These are phyloP conservation scores for Backusella westeae DNA, from an alignment of 192 early-diverging fungal species.

Conservation along the genomic window DNA sequence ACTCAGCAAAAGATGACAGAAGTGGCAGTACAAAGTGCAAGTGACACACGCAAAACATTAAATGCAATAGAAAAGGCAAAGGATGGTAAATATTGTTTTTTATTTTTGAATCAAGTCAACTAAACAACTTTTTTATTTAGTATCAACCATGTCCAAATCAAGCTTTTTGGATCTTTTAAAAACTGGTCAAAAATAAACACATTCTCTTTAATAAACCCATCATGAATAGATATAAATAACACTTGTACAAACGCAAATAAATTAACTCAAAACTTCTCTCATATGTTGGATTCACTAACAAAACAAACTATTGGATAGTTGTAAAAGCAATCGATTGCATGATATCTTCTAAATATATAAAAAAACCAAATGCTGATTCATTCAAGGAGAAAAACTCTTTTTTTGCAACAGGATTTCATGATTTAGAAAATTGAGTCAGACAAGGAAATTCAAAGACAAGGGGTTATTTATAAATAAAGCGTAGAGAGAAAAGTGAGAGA, in stretches of 20 bases:
- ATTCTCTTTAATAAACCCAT: background rate
- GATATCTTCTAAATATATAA: background rate
- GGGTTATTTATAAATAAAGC: too few relatives aligned
- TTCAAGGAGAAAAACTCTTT: too few relatives aligned
- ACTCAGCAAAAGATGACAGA: constrained; percentile 81
- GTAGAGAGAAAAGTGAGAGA: too few relatives aligned
- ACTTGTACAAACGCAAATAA: background rate
- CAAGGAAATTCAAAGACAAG: too few relatives aligned
- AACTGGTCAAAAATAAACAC: constrained; percentile 38
- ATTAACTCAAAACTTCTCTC: background rate
- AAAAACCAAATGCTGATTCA: too few relatives aligned
- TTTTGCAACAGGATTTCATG: too few relatives aligned
- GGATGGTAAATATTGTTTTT: constrained; percentile 18
- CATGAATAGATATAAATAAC: background rate
- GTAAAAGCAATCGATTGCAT: background rate
- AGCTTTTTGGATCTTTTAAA: constrained; percentile 76
- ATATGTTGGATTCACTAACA: background rate
- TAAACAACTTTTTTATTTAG: constrained; percentile 27
- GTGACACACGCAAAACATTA: constrained; percentile 41
- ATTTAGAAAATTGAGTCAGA: too few relatives aligned
- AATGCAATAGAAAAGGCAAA: constrained; percentile 47
- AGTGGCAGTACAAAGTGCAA: constrained; percentile 54
- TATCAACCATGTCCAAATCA: constrained; percentile 62
- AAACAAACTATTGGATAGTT: background rate
- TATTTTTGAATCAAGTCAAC: too few relatives aligned